phyloP scores from a whole-genome alignment of 441 rosid genomes.

The Kokia cookei region DNA sequence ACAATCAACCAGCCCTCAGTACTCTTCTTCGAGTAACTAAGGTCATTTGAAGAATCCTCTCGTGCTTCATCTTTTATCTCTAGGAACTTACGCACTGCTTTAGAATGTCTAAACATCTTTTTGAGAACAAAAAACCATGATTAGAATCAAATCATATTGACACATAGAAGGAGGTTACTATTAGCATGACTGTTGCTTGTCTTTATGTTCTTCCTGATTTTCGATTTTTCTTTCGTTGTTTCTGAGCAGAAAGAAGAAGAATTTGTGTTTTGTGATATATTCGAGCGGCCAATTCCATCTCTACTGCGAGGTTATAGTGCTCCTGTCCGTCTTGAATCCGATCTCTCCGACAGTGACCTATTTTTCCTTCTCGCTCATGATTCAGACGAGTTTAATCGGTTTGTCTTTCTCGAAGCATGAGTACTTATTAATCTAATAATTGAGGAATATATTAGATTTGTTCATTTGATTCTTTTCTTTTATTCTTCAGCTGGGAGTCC shows the following conservation, averaged over 20 bases:
- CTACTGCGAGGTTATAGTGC: constrained; percentile 89
- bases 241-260: constrained; percentile 87
- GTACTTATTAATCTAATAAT: neutral
- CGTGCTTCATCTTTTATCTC: constrained; percentile 2
- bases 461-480: constrained; percentile 8
- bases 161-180: neutral
- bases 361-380: constrained; percentile 96
- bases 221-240: constrained; percentile 9
- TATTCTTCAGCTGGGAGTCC: constrained; percentile 96
- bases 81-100: neutral
- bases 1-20: constrained; percentile 38
- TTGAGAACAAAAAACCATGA: neutral
- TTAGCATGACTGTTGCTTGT: neutral
- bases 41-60: constrained; percentile 37
- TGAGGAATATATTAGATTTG: neutral
- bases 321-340: constrained; percentile 85
- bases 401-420: constrained; percentile 17
- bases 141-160: neutral
- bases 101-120: neutral
- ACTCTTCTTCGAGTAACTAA: constrained; percentile 81
- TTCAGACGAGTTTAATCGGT: constrained; percentile 96
- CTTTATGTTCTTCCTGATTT: neutral
- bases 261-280: constrained; percentile 70
- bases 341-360: constrained; percentile 65
- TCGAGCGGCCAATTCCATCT: constrained; percentile 83